Base-by-base conservation (phyloP, 2,329 filamentous ascomycete genomes). In the Tolypocladium cylindrosporum region DNA sequence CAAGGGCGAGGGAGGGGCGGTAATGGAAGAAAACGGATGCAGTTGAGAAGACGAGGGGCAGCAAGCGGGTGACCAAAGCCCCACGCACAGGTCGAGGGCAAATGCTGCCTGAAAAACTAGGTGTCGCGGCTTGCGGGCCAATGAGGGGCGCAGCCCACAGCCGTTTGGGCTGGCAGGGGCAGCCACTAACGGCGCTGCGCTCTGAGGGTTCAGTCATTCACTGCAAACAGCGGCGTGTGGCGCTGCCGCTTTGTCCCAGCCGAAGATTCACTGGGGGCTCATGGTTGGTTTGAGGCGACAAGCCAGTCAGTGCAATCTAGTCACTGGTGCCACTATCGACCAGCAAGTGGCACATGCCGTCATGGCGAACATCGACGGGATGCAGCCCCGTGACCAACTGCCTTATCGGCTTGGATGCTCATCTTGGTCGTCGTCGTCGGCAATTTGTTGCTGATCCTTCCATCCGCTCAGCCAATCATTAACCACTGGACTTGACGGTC, bases 51-150 rank as follows among this genome's bases (percentile, higher is more conserved):
- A 45, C 51, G 55, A 57, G 58, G 55, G 58, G 58, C 55, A 56
- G 42, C 52, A 51, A 11, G 31, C 45, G 45, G 31, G 31, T 34
- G 31, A 9, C 31, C 31, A 34, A 16, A 19, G 37, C 34, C 55
- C 42, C 42, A 50, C 39, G 39, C 40, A 16, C n/a, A 24, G 54
- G 21, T 21, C 31, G 39, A 55, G 34, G 53, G 39, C 54, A 39
- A 37, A 37, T 58, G 54, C 31, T 58, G 57, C 57, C 57, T 59
- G 57, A 59, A n/a, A 56, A 50, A 27, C 54, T 51, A 59, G 57
- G 57, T 42, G 54, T 34, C 6, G 8, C 31, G 2, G 24, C 16
- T n/a, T 8, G 40, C 13, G 42, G n/a, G 39, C 40, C 42, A 40
- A 48, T 51, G 48, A 51, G 48, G 45, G 48, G 27, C 31, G 48